Conservation (phyloP, 345 rosid genomes). For the Syzygium jambos region DNA sequence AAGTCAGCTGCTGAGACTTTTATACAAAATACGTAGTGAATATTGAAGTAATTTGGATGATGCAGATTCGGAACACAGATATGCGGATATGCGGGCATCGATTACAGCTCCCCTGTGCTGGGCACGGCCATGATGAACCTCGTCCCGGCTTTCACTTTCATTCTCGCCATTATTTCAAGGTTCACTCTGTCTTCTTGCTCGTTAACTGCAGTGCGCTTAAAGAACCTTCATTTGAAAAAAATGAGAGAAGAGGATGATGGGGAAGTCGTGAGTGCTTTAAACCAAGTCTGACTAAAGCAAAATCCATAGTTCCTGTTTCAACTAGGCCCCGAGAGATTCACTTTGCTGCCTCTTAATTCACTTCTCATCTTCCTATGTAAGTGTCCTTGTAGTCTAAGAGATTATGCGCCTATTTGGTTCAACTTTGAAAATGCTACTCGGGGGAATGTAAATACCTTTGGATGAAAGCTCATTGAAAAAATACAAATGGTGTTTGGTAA, state of each 20-base stretch:
- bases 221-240: background rate
- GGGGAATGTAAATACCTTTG: too few species aligned
- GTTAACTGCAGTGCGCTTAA: background rate
- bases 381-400: background rate
- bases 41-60: background rate
- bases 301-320: background rate
- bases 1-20: background rate
- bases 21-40: background rate
- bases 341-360: background rate
- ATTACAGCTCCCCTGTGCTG: conserved; percentile 14
- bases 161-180: conserved; percentile 15
- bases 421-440: too few species aligned
- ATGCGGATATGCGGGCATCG: background rate
- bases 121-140: conserved; percentile 15
- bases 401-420: too few species aligned
- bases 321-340: background rate
- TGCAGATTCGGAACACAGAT: background rate
- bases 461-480: too few species aligned
- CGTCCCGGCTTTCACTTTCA: conserved; percentile 14
- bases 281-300: background rate
- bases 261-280: background rate
- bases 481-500: too few species aligned
- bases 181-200: background rate
- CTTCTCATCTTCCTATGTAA: background rate
- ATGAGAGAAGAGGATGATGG: background rate